Evolutionary conservation across 805 yeast species (phyloP), one percentile per base, ranked within the genome.

Genomic region (Hanseniaspora clermontiae): DNA sequence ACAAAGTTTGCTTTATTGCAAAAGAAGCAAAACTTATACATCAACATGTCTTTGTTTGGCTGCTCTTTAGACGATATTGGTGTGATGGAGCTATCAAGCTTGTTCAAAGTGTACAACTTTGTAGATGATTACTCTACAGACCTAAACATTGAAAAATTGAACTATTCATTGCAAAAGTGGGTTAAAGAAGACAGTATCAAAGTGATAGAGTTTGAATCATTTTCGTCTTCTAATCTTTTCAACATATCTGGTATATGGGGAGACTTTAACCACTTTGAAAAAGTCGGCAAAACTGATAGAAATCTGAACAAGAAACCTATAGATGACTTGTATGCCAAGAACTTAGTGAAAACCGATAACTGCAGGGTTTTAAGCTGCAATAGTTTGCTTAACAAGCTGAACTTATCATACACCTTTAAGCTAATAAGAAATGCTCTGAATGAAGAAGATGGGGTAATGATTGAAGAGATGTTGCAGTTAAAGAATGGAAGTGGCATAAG

Each of bases 221-320:
- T 46, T 39, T 31, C 45, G 24, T 31, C 46, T 5, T 46, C 47
- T 36, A 42, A 46, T 7, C 31, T 53, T 10, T 53, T 53, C 34
- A 53, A 53, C 31, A 53, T 53, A n/a, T 42, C 57, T 14, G 57
- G 57, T 31, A 32, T 53, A 38, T 53, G 57, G 57, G 57, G 57
- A 29, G 42, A 42, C 12, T n/a, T 36, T 5, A 38, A 14, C 10
- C 10, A 38, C 8, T 46, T 29, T 27, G 36, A 34, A 20, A 53
- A 53, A 32, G 20, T 37, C 2, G 6, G 5, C 5, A 45, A 43
- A 46, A 19, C 5, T 1, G 20, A 27, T 11, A 53, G 51, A 46
- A 53, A 53, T 31, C 19, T 17, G 7, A 53, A 53, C n/a, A 53
- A 53, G 34, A 45, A 53, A 12, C 47, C 51, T 8, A 46, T 53